phyloP scores from a whole-genome alignment of 768 basidiomycete species.

The Rubroboletus pulcherrimus region DNA sequence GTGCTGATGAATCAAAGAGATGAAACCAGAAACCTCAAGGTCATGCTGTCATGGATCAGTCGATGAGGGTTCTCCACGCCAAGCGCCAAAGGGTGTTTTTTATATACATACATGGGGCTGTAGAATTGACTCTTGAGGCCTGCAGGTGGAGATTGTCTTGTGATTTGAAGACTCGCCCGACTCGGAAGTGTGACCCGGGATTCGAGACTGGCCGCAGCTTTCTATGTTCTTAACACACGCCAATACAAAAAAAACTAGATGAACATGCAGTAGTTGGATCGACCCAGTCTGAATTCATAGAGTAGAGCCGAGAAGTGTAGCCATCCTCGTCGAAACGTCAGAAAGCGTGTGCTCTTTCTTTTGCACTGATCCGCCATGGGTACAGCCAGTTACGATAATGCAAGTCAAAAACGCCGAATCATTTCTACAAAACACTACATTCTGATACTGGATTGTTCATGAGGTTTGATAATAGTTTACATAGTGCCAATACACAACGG shows the following conservation, averaged over 20 bases:
- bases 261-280: not conserved
- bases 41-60: too few relatives aligned
- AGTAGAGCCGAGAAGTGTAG: not conserved
- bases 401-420: not conserved
- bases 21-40: too few relatives aligned
- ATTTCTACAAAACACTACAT: conserved; percentile 5
- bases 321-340: not conserved
- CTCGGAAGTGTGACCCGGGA: too few relatives aligned
- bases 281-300: not conserved
- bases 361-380: not conserved
- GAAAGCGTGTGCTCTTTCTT: not conserved
- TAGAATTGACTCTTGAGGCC: too few relatives aligned
- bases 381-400: not conserved
- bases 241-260: not conserved
- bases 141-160: too few relatives aligned
- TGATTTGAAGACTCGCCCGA: too few relatives aligned
- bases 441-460: conserved; percentile 3
- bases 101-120: too few relatives aligned
- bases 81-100: not conserved
- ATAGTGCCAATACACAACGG: conserved; percentile 24
- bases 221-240: not conserved
- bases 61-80: not conserved
- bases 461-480: conserved; percentile 18
- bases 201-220: too few relatives aligned
- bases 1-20: too few relatives aligned